Evolutionary conservation across 495 filamentous ascomycete species (phyloP), one percentile per base, ranked within the genome.

Genomic region (Penicillium dipodomyicola): DNA sequence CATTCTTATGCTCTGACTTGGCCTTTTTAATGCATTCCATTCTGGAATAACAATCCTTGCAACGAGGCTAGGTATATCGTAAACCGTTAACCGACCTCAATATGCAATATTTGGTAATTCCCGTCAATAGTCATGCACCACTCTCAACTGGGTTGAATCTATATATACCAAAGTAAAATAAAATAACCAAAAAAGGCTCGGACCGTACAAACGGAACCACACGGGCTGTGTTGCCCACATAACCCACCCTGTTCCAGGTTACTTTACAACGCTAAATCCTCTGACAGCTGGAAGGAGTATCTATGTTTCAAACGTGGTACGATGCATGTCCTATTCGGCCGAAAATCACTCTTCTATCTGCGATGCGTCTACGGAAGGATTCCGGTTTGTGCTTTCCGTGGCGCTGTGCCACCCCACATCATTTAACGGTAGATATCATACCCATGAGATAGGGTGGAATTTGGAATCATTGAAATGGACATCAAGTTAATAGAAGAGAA

Each of bases 151-250:
- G 42, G 32, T 54, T 30, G 25, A 46, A 29, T 41, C 46, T 48
- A 54, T 78, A 8, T n/a, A 37, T 37, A 35, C 5, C 7, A 1
- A 37, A 7, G 15, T 15, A 37, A 14, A 35, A 9, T 17, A 39
- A 23, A 23, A 23, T 23, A 23, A 22, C 20, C 1, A 55, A 15
- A 62, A 69, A 62, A 84, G 17, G 56, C 66, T 52, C 60, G 60
- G 60, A 32, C 60, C 60, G 57, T 50, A 11, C 20, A 33, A 35
- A 46, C 43, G 52, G 52, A 54, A 46, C 40, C 52, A 44, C 27
- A 35, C 51, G 51, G 51, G 23, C 23, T 45, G 15, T 14, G 10
- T 25, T 30, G 15, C 20, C 43, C 52, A 32, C 19, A 14, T 22
- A 33, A 17, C 40, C 42, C 42, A 20, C 41, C 20, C 7, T 12